These are phyloP conservation scores for Novakomyces olei DNA, from an alignment of 805 yeast genomes.

Conservation along the genomic window DNA sequence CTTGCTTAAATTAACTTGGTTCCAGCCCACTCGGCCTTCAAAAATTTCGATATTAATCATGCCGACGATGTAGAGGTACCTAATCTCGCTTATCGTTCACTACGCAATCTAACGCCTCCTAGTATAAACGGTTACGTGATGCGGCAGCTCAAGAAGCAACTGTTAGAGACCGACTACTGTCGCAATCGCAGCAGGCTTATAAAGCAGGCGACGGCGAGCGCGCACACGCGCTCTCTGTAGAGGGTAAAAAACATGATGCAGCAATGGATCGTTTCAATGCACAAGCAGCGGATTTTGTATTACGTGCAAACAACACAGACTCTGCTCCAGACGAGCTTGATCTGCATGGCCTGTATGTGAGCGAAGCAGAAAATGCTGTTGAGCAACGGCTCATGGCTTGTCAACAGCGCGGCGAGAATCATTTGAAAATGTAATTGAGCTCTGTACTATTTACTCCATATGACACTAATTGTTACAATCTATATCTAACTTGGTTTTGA, in stretches of 20 bases:
- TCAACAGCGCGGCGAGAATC: constrained; percentile 31
- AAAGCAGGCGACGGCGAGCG: constrained; percentile 45
- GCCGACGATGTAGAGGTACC: too few species aligned
- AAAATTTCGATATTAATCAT: too few species aligned
- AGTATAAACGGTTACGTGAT: constrained; percentile 5
- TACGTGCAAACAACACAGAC: constrained; percentile 69
- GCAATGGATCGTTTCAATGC: constrained; percentile 49
- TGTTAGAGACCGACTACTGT: not conserved
- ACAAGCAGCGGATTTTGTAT: constrained; percentile 69
- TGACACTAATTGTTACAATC: too few species aligned
- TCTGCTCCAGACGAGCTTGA: constrained; percentile 74
- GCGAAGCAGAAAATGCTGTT: constrained; percentile 63
- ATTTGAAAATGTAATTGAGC: constrained; percentile 41
- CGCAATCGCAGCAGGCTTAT: constrained; percentile 49
- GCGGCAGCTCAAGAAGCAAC: not conserved
- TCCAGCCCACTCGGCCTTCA: too few species aligned
- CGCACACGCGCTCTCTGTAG: constrained; percentile 52
- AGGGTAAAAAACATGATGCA: constrained; percentile 35
- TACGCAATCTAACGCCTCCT: not conserved
- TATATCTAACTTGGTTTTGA: too few species aligned
- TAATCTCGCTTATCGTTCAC: too few species aligned
- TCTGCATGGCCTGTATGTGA: constrained; percentile 74
- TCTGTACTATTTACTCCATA: too few species aligned
- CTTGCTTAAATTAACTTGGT: too few species aligned
- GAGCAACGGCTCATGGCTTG: constrained; percentile 53